A percentile compares a stretch with the other conserved stretches of the same genome.
phyloP scores from a whole-genome alignment of 495 filamentous ascomycete genomes.

The Haplographium delicatum region DNA sequence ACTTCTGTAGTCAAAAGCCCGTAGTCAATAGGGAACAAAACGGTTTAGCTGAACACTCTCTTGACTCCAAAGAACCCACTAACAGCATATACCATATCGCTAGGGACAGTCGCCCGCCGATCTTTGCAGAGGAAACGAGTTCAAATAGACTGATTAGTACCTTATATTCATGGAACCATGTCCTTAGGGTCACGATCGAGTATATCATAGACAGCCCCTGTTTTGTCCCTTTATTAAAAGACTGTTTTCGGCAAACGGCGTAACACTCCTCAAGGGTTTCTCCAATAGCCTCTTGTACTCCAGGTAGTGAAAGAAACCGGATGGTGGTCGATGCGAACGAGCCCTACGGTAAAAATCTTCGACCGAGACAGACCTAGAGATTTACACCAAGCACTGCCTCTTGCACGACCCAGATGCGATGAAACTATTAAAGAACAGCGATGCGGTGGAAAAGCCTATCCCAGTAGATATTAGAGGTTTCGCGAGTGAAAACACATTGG shows the following conservation, averaged over 20 bases:
- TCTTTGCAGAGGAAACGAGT: not conserved
- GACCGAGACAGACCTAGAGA: not conserved
- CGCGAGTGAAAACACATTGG: not conserved
- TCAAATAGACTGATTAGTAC: not conserved
- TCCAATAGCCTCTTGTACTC: not conserved
- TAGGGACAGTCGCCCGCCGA: not conserved
- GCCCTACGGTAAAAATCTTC: not conserved
- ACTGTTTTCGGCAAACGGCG: not conserved
- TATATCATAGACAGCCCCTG: not conserved
- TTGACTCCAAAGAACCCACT: conserved; percentile 6
- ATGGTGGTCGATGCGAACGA: not conserved
- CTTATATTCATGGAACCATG: not conserved
- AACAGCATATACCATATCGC: conserved; percentile 1
- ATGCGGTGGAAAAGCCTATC: not conserved
- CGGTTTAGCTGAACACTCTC: no score
- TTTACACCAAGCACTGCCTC: conserved; percentile 1
- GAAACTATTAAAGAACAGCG: not conserved
- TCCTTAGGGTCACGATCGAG: not conserved
- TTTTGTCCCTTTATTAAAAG: not conserved
- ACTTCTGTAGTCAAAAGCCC: no score
- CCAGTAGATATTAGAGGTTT: not conserved
- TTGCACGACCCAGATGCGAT: not conserved
- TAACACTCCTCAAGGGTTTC: not conserved
- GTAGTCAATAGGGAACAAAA: no score
- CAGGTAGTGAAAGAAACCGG: not conserved